Evolutionary conservation across 2,329 filamentous ascomycete species (phyloP).

Genomic region (Diaporthe sp.): DNA sequence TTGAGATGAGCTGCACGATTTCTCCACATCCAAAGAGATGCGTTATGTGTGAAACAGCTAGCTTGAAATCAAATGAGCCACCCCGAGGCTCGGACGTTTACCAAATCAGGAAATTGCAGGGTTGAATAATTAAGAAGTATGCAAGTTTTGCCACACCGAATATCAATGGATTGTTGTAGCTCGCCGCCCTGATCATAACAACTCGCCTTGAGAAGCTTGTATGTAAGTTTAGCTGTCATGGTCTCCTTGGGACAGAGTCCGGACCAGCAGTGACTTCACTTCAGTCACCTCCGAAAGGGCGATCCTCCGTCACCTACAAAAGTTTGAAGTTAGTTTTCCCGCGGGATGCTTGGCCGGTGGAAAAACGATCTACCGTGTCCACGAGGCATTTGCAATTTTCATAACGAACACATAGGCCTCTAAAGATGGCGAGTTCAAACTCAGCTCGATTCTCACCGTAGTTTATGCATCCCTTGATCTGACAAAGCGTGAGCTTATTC

Average conservation of each 20-base stretch:
- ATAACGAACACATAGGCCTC: not conserved
- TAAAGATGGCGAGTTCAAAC: not conserved
- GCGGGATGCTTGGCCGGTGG: not conserved
- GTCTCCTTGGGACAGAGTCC: not conserved
- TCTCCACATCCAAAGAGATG: not conserved
- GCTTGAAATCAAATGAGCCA: not conserved
- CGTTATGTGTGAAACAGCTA: not conserved
- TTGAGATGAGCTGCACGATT: not conserved
- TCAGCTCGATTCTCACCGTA: not conserved
- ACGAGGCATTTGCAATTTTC: not conserved
- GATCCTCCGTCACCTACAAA: not conserved
- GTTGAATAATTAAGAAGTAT: not conserved
- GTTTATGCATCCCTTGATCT: not conserved
- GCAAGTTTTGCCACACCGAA: not conserved
- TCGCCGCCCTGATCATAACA: not conserved
- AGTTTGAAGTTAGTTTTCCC: not conserved
- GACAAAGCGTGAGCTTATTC: not conserved
- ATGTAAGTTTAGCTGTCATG: not conserved
- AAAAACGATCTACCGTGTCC: rapidly evolving
- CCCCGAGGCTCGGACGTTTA: not conserved
- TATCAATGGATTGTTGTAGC: not conserved
- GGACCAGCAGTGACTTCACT: not conserved
- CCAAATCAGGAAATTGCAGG: not conserved
- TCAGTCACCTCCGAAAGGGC: not conserved
- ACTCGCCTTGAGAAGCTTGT: not conserved